These are phyloP conservation scores for Pilatotrama ljubarskyi DNA, from an alignment of 768 basidiomycete species.

Conservation along the genomic window DNA sequence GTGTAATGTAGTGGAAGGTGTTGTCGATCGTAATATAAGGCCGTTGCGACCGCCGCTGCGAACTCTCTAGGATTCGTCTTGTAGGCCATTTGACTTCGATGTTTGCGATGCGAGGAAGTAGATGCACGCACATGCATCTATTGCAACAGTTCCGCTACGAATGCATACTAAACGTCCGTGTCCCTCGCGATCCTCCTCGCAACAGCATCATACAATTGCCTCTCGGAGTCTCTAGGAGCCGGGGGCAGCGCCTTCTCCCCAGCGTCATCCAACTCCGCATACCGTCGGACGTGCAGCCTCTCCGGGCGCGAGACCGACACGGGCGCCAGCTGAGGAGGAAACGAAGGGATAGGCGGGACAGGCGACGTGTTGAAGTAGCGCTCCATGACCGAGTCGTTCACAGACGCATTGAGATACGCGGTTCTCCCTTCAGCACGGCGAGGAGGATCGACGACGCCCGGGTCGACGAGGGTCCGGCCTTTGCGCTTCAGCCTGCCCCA, in stretches of 20 bases:
- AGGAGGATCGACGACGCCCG: not conserved
- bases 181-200: slow-evolving; percentile 5
- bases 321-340: not conserved
- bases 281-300: slow-evolving; percentile 21
- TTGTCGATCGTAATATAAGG: no score
- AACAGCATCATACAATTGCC: slow-evolving; percentile 15
- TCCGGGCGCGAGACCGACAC: slow-evolving; percentile 15
- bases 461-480: slow-evolving; percentile 8
- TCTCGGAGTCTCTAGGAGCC: not conserved
- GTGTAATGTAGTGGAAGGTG: no score
- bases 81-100: no score
- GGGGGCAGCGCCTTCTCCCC: slow-evolving; percentile 8
- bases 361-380: slow-evolving; percentile 29
- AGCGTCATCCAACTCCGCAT: slow-evolving; percentile 5
- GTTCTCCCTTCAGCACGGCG: not conserved
- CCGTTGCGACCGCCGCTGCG: not conserved
- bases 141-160: not conserved
- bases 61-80: no score
- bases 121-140: no score
- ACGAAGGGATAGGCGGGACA: slow-evolving; percentile 18
- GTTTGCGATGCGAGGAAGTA: no score
- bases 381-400: slow-evolving; percentile 25
- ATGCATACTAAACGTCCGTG: not conserved
- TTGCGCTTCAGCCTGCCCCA: slow-evolving; percentile 4
- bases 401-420: slow-evolving; percentile 17